Evolutionary conservation across 345 rosid genomes (phyloP), one percentile per base, ranked within the genome.

Genomic region (Acer saccharum): DNA sequence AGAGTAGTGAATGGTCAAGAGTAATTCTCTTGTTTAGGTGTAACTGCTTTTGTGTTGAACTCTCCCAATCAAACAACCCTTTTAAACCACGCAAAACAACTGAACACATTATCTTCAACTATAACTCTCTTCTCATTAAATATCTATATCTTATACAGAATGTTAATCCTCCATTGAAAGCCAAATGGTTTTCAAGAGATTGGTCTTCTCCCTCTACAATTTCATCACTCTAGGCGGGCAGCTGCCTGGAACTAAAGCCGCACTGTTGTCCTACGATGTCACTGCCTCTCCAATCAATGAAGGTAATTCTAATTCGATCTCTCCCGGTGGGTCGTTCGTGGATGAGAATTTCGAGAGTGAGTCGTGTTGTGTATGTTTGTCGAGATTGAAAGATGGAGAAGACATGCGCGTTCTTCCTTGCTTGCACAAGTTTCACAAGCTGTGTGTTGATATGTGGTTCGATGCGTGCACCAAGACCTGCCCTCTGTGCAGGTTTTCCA

Each of bases 311-410:
- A 57, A 57, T 44, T 13, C 71, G 13, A 23, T 13, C 57, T 69
- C 73, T 12, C 62, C 23, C 2, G 76, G 60, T 7, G 75, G 69
- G 8, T 52, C 21, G 7, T 52, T 64, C 32, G 29, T 73, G 2
- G 57, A 29, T 1, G 68, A 63, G 48, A 55, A 7, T 17, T 7
- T 29, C 13, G 94, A 79, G 18, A 70, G 85, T 12, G 91, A 89
- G 16, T 73, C 75, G 1, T 90, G 98, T 72, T 87, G 93, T 65
- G 91, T 95, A 50, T 95, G 99, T 77, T 29, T 93, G 79, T 87
- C 89, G 25, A 67, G 76, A 60, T 62, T 91, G 93, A 74, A 78
- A 70, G 87, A 65, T 52, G 86, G 79, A 7, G 84, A 86, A 48
- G 87, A 69, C 7, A 61, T 81, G 81, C 81, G 78, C 2, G 84